phyloP scores from a whole-genome alignment of 2,329 filamentous ascomycete species.

The Leptosphaerulina australis region DNA sequence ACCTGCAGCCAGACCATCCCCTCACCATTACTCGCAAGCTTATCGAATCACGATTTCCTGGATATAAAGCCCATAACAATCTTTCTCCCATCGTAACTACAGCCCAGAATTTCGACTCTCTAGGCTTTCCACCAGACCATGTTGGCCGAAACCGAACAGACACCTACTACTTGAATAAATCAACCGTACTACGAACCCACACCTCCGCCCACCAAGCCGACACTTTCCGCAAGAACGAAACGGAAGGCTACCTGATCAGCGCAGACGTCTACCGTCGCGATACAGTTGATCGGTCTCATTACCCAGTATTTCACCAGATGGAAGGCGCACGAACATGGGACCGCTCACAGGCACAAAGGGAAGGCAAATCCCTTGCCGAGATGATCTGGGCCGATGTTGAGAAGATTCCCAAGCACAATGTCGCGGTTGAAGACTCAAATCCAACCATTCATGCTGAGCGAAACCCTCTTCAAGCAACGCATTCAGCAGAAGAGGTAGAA shows the following conservation, averaged over 20 bases:
- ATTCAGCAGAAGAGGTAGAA: conserved; percentile 77
- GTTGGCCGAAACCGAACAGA: conserved; percentile 86
- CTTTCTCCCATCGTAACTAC: conserved; percentile 85
- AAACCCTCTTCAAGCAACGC: conserved; percentile 82
- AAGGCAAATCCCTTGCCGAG: conserved; percentile 57
- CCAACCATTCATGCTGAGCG: conserved; percentile 75
- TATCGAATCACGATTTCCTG: conserved; percentile 86
- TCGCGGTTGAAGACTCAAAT: conserved; percentile 83
- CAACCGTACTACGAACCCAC: conserved; percentile 87
- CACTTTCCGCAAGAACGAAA: conserved; percentile 73
- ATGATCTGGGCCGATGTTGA: conserved; percentile 74
- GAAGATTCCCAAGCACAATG: conserved; percentile 71
- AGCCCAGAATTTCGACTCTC: conserved; percentile 91
- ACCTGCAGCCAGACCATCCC: conserved; percentile 89
- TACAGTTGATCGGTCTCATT: conserved; percentile 92
- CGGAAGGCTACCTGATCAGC: conserved; percentile 83
- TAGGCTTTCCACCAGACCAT: conserved; percentile 88
- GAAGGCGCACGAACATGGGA: conserved; percentile 93
- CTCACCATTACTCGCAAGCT: conserved; percentile 88
- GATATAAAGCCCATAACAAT: conserved; percentile 77
- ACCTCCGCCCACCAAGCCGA: conserved; percentile 92
- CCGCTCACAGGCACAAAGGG: conserved; percentile 61
- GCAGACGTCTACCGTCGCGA: conserved; percentile 96
- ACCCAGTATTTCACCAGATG: conserved; percentile 98
- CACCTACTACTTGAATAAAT: conserved; percentile 91